Evolutionary conservation across 768 basidiomycete species (phyloP).

Genomic region (Pilatotrama ljubarskyi): DNA sequence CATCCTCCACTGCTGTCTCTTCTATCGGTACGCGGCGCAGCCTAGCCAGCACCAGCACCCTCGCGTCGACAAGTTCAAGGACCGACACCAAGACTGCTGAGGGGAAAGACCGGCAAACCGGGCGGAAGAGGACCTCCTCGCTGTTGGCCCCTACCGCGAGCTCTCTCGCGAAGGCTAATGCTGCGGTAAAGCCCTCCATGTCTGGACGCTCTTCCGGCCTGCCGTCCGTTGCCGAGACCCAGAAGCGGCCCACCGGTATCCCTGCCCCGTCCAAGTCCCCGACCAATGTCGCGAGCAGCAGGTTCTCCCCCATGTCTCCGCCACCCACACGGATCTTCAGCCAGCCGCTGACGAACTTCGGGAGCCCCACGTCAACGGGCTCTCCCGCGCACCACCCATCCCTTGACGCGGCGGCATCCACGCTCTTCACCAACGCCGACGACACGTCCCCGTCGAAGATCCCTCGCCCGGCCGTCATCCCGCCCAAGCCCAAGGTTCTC

Average conservation of each 20-base stretch:
- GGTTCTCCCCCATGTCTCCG: conserved; percentile 26
- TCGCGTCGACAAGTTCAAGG: conserved; percentile 4
- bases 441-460: conserved; percentile 18
- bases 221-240: conserved; percentile 16
- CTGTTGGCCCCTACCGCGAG: conserved; percentile 77
- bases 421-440: conserved; percentile 23
- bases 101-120: not conserved
- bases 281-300: conserved; percentile 34
- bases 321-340: conserved; percentile 49
- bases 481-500: conserved; percentile 33
- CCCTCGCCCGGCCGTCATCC: conserved; percentile 19
- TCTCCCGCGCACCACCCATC: conserved; percentile 27
- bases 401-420: conserved; percentile 33
- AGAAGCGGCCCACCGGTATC: conserved; percentile 18
- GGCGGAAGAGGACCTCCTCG: conserved; percentile 38
- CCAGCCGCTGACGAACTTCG: conserved; percentile 42
- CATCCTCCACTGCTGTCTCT: conserved; percentile 36
- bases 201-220: conserved; percentile 17
- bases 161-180: conserved; percentile 61
- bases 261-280: conserved; percentile 16
- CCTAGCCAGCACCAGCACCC: conserved; percentile 9
- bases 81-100: not conserved
- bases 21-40: conserved; percentile 48
- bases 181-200: conserved; percentile 1
- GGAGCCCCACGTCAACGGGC: conserved; percentile 21